phyloP scores from a whole-genome alignment of 495 filamentous ascomycete genomes.

The Aspergillus nanangensis region DNA sequence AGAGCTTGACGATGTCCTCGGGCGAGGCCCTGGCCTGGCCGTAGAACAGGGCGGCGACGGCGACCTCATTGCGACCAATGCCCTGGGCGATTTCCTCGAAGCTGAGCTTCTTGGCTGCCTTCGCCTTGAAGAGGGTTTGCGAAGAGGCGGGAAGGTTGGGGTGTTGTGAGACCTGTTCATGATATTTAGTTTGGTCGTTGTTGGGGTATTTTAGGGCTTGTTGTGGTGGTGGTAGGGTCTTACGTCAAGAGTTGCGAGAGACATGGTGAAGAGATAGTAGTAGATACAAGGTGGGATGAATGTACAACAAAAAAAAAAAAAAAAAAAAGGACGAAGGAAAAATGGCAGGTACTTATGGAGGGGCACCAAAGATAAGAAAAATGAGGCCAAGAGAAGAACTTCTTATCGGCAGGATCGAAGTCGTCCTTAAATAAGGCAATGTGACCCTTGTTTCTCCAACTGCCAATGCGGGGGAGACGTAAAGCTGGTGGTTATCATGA shows the following conservation, averaged over 20 bases:
- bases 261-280: conserved; percentile 19
- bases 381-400: not conserved
- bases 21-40: conserved; percentile 78
- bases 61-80: conserved; percentile 83
- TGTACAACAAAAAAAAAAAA: too few relatives aligned
- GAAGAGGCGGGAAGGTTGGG: conserved; percentile 63
- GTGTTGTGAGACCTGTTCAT: conserved; percentile 33
- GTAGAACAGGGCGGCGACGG: conserved; percentile 90
- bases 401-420: not conserved
- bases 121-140: conserved; percentile 76
- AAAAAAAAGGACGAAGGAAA: not conserved
- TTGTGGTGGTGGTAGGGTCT: not conserved
- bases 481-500: not conserved
- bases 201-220: too few relatives aligned
- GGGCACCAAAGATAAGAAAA: not conserved
- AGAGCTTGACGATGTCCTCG: conserved; percentile 72
- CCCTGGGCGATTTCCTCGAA: conserved; percentile 76
- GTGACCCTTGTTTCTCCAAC: not conserved
- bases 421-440: not conserved
- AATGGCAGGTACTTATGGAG: not conserved
- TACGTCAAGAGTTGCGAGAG: conserved; percentile 41
- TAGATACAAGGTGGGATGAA: not conserved
- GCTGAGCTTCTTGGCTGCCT: conserved; percentile 66
- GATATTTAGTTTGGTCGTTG: not conserved
- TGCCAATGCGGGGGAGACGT: not conserved